These are phyloP conservation scores for Castanea mollissima DNA, from an alignment of 306 rosid species.

Conservation along the genomic window DNA sequence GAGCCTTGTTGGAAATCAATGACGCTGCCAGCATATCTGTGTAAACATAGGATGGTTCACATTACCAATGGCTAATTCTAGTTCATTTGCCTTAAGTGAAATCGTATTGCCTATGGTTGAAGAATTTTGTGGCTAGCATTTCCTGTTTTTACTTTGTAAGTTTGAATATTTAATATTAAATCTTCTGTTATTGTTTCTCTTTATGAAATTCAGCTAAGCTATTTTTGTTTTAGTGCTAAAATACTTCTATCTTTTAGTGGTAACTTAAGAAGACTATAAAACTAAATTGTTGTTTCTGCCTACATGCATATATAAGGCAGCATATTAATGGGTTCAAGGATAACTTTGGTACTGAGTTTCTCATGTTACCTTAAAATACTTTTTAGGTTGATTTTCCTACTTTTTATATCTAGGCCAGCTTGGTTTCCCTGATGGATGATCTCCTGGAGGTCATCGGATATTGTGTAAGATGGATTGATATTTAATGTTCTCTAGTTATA, in stretches of 20 bases:
- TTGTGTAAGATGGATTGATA: no score
- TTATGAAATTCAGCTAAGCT: background rate
- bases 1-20: conserved; percentile 20
- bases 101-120: conserved; percentile 21
- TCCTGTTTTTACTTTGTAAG: conserved; percentile 27
- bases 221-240: background rate
- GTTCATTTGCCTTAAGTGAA: conserved; percentile 18
- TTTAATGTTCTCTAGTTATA: background rate
- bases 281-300: background rate
- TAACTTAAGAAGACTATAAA: background rate
- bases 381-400: no score
- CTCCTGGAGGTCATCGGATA: background rate
- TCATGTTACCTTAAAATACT: no score
- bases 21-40: conserved; percentile 13
- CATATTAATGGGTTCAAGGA: background rate
- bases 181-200: background rate
- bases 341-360: no score
- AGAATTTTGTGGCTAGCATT: conserved; percentile 19
- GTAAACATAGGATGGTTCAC: conserved; percentile 25
- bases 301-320: background rate
- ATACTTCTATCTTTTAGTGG: background rate
- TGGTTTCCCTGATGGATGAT: background rate
- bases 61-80: conserved; percentile 26
- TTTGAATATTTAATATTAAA: conserved; percentile 15
- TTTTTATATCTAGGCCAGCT: background rate